Base-by-base conservation (phyloP, 1,284 basidiomycete genomes). In the Fomes fomentarius region DNA sequence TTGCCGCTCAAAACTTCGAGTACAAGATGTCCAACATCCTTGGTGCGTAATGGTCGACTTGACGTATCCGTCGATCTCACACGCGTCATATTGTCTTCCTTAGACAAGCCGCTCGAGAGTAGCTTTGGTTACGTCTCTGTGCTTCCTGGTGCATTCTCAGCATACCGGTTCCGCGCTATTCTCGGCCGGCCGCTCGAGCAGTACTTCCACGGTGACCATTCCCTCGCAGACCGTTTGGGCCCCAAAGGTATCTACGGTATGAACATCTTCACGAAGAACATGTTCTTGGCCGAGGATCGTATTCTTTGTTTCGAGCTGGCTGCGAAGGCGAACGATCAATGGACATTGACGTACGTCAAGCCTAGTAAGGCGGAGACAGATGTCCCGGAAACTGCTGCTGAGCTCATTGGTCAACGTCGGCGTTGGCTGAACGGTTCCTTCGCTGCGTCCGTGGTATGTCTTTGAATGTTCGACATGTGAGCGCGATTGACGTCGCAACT, bases 181-280 rank as follows among this genome's bases (percentile, higher is more conserved):
- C 85, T 89, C 58, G 96, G 96, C 1, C 81, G 92, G 9, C 96
- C 96, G 4, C 81, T 99, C 24, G 91, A 96, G 66, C 96, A 98
- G 71, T 98, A 98, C 76, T 98, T 98, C 81, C 96, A 98, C 67
- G 96, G 96, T 64, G 96, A 99, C 69, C 95, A 98, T 71, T 94
- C 93, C 1, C 76, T 96, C 66, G 94, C 96, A 17, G 93, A 95
- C 62, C 87, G 95, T 51, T 82, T 98, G 33, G 96, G 96, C 17
- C 80, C 87, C 38, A 97, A 98, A 76, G 96, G 96, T 74, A 91
- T 97, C 53, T 89, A 97, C 63, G 94, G 95, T 31, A 98, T 98
- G 96, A 90, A 91, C 71, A 99, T 99, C 66, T 98, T 98, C 77
- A 96, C 93, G 31, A 93, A 93, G 75, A 96, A 95, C 78, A 96